Conservation (phyloP, 495 filamentous ascomycete genomes). For the Talaromyces proteolyticus region DNA sequence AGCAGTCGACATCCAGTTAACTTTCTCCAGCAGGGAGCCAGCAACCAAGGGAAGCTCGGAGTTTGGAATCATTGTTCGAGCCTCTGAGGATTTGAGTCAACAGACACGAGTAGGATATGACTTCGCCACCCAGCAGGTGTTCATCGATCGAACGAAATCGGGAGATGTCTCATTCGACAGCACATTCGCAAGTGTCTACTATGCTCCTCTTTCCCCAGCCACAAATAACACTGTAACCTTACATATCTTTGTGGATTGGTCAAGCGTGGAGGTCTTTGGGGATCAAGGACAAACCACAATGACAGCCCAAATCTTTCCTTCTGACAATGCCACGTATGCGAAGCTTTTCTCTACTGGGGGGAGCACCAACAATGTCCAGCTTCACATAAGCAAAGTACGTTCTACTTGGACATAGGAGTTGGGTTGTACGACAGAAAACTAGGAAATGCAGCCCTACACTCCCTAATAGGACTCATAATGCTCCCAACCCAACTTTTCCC, state of each 20-base stretch:
- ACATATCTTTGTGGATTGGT: conserved; percentile 26
- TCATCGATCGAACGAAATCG: conserved; percentile 22
- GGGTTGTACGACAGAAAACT: not conserved
- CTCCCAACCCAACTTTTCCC: not conserved
- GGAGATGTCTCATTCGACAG: conserved; percentile 19
- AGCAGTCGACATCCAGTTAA: conserved; percentile 16
- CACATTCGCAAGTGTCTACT: conserved; percentile 21
- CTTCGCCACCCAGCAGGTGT: conserved; percentile 26
- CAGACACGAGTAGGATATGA: conserved; percentile 36
- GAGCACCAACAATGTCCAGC: conserved; percentile 12
- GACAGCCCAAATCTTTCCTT: conserved; percentile 29
- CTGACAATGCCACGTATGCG: conserved; percentile 12
- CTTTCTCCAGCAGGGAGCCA: conserved; percentile 12
- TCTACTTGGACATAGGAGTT: conserved; percentile 4
- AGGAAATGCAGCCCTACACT: conserved; percentile 1
- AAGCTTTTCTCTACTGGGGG: conserved; percentile 17
- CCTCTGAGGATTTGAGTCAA: conserved; percentile 26
- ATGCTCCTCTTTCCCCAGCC: conserved; percentile 13
- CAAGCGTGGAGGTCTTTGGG: conserved; percentile 28
- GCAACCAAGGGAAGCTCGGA: conserved; percentile 3
- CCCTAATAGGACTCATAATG: not conserved
- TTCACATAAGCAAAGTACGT: conserved; percentile 6
- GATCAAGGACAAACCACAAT: conserved; percentile 25
- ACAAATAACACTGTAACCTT: conserved; percentile 15
- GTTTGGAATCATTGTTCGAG: conserved; percentile 21